Evolutionary conservation across 1,284 basidiomycete genomes (phyloP).

Genomic region (Mycosarcoma mackinlayi): DNA sequence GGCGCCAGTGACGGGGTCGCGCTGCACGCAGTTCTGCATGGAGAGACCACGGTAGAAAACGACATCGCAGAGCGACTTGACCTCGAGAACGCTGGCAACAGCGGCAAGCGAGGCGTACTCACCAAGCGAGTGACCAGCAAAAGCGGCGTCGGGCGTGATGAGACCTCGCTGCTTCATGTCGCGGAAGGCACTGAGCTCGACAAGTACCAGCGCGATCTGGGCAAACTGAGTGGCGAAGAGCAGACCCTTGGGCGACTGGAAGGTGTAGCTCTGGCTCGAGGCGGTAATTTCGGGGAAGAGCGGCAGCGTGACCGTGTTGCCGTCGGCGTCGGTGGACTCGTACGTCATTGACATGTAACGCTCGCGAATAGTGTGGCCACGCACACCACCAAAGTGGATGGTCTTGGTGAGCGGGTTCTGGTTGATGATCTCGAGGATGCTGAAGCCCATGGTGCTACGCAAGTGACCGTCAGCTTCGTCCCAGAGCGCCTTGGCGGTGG

Average conservation of each 20-base stretch:
- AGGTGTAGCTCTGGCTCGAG: slow-evolving; percentile 78
- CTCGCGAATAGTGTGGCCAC: slow-evolving; percentile 95
- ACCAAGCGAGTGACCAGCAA: slow-evolving; percentile 96
- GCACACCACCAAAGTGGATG: slow-evolving; percentile 98
- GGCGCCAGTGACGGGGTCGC: slow-evolving; percentile 52
- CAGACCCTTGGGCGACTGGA: slow-evolving; percentile 93
- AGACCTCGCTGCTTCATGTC: slow-evolving; percentile 97
- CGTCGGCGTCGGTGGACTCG: slow-evolving; percentile 88
- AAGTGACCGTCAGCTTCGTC: slow-evolving; percentile 94
- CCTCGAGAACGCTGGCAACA: slow-evolving; percentile 92
- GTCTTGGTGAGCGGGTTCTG: slow-evolving; percentile 74
- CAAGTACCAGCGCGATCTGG: slow-evolving; percentile 92
- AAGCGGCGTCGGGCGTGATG: slow-evolving; percentile 88
- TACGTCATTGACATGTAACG: slow-evolving; percentile 99
- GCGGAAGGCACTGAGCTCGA: slow-evolving; percentile 96
- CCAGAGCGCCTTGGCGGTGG: slow-evolving; percentile 95
- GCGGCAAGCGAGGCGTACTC: slow-evolving; percentile 98
- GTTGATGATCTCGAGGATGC: slow-evolving; percentile 86
- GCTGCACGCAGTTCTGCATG: slow-evolving; percentile 73
- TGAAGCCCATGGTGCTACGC: slow-evolving; percentile 92
- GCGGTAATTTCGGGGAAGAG: slow-evolving; percentile 64
- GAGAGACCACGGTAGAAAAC: slow-evolving; percentile 99
- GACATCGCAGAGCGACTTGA: slow-evolving; percentile 95
- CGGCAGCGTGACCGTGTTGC: slow-evolving; percentile 72
- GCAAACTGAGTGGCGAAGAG: slow-evolving; percentile 98